Base-by-base conservation (phyloP, 805 yeast genomes). In the Saccharomyces jurei region DNA sequence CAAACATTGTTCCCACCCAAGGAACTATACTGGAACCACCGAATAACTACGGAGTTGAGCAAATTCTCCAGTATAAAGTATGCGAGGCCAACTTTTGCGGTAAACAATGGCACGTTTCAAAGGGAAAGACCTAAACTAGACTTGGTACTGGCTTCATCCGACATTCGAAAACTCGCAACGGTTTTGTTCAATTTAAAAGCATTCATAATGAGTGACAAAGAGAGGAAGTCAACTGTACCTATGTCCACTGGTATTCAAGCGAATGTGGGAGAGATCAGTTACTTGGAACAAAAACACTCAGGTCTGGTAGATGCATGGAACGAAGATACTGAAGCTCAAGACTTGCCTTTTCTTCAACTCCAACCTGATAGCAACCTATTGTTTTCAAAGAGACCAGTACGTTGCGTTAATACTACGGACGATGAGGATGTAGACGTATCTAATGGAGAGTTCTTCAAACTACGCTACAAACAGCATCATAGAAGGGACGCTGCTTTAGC, bases 21-120 rank as follows among this genome's bases (percentile, higher is more conserved):
- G 28, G 63, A 60, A 46, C 25, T 58, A 22, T 17, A 51, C 4
- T 57, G 60, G 49, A 54, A 52, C 26, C 46, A 47, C 17, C 29
- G 46, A 14, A 50, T 59, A 21, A 49, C 54, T 21, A 27, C 47
- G 25, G 57, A 57, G 48, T 49, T 63, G 14, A 53, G 53, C 31
- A 56, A 47, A 41, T 51, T 63, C 26, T 55, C 60, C 28, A 58
- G 55, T n/a, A 56, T 63, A 4, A 46, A 60, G 9, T 63, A 63
- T 28, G 58, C 60, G 13, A 56, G 52, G 31, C 60, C 63, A 6
- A 58, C 58, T 29, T 56, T 57, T 14, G 50, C 56, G 8, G 31
- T 53, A 10, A 28, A 51, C 17, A 51, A 44, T 11, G 54, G 52
- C 17, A 51, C 59, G 2, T 47, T 56, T 13, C 46, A 50, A 6